These are phyloP conservation scores for Luzula sylvatica DNA, from an alignment of 176 grass and related monocot genomes.

Conservation along the genomic window DNA sequence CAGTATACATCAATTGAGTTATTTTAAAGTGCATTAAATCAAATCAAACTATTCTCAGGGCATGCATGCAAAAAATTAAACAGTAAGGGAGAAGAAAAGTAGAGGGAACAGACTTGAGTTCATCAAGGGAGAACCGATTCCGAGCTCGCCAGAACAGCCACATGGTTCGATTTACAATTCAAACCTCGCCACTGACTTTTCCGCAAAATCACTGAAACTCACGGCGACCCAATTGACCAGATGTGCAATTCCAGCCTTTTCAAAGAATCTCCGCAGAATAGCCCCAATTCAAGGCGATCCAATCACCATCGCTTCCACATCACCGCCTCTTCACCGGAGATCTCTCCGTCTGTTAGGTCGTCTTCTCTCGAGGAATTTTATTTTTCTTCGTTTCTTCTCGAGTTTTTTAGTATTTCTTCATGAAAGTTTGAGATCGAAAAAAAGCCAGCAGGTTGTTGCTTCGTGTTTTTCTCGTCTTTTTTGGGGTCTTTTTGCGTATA, in stretches of 20 bases:
- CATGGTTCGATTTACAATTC: constrained; percentile 39
- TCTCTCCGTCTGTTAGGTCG: background rate
- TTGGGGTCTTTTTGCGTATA: background rate
- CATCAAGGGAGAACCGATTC: constrained; percentile 89
- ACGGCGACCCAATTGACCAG: constrained; percentile 25
- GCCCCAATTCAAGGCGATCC: constrained; percentile 9
- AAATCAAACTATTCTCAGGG: constrained; percentile 19
- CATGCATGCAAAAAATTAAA: constrained; percentile 22
- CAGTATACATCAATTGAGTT: background rate
- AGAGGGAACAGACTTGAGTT: constrained; percentile 62
- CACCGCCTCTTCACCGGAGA: background rate
- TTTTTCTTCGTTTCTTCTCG: background rate
- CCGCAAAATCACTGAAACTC: background rate
- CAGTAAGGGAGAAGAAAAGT: background rate
- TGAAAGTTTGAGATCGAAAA: constrained; percentile 5
- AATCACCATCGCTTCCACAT: background rate
- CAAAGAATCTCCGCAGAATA: background rate
- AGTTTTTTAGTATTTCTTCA: background rate
- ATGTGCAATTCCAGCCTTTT: constrained; percentile 20
- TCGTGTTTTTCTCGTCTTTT: constrained; percentile 2
- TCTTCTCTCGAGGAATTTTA: constrained; percentile 1
- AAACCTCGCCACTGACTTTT: background rate
- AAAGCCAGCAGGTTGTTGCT: constrained; percentile 7
- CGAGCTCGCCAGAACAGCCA: constrained; percentile 91
- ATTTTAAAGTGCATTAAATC: background rate